Conservation (phyloP, 2,329 filamentous ascomycete genomes). For the Stachybotrys echinatus region DNA sequence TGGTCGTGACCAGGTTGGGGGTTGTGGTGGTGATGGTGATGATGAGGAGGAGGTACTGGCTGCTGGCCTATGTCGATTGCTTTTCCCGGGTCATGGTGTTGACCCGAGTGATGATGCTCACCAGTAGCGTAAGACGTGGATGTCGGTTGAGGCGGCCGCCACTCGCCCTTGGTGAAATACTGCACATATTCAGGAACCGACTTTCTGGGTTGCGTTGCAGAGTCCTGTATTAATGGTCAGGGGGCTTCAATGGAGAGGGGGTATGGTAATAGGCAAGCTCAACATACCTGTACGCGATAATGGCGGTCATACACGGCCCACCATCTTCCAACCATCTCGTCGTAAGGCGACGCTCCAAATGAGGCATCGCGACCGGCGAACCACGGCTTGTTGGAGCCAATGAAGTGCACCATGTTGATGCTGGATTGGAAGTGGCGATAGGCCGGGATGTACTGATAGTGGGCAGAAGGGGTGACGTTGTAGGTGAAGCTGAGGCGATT, state of each 20-base stretch:
- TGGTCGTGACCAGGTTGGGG: slow-evolving; percentile 8
- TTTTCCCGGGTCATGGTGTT: slow-evolving; percentile 6
- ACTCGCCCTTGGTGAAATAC: slow-evolving; percentile 52
- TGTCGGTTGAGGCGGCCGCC: slow-evolving; percentile 23
- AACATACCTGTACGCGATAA: slow-evolving; percentile 54
- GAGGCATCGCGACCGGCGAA: slow-evolving; percentile 52
- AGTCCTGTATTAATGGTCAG: slow-evolving; percentile 9
- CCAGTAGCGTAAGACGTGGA: slow-evolving; percentile 7
- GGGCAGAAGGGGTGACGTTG: slow-evolving; percentile 93
- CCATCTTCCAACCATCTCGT: slow-evolving; percentile 82
- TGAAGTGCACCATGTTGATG: slow-evolving; percentile 92
- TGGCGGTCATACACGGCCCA: slow-evolving; percentile 93
- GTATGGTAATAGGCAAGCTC: not conserved
- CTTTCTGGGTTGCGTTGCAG: slow-evolving; percentile 5
- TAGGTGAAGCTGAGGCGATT: slow-evolving; percentile 91
- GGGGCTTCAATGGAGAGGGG: not conserved
- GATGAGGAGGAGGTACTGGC: not conserved
- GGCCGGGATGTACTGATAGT: slow-evolving; percentile 96
- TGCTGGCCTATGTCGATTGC: not conserved
- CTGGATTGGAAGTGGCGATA: slow-evolving; percentile 88
- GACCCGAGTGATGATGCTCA: slow-evolving; percentile 17
- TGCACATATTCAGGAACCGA: slow-evolving; percentile 35
- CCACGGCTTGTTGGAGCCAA: slow-evolving; percentile 90
- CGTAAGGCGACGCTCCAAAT: slow-evolving; percentile 59
- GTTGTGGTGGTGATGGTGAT: slow-evolving; percentile 3